Conservation (phyloP, 495 filamentous ascomycete genomes). For the Trichoderma virens region DNA sequence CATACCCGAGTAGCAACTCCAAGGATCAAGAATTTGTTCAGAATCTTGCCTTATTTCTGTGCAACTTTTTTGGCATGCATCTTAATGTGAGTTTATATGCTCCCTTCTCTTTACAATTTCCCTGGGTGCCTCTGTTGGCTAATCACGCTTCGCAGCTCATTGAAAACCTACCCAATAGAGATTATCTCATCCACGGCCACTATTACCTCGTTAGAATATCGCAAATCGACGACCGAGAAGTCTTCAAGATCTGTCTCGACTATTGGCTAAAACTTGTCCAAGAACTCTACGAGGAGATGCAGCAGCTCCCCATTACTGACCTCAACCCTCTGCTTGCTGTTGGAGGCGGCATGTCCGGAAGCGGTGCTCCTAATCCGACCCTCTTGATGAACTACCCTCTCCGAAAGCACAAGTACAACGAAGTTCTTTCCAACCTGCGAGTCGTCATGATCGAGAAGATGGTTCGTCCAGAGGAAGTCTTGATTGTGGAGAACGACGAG, state of each 20-base stretch:
- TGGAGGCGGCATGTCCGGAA: slow-evolving; percentile 58
- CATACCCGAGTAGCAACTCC: slow-evolving; percentile 82
- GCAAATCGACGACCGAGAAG: slow-evolving; percentile 96
- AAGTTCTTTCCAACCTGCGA: slow-evolving; percentile 85
- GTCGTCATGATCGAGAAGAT: slow-evolving; percentile 99
- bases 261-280: slow-evolving; percentile 99
- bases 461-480: slow-evolving; percentile 96
- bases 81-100: slow-evolving; percentile 56
- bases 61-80: slow-evolving; percentile 90
- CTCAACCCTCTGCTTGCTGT: slow-evolving; percentile 76
- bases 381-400: slow-evolving; percentile 80
- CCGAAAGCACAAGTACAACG: slow-evolving; percentile 93
- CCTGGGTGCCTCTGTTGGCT: slow-evolving; percentile 15
- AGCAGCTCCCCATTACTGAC: slow-evolving; percentile 82
- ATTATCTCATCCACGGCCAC: slow-evolving; percentile 90
- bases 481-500: slow-evolving; percentile 98
- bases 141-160: slow-evolving; percentile 56
- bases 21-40: slow-evolving; percentile 96
- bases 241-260: slow-evolving; percentile 98
- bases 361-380: slow-evolving; percentile 74
- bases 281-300: slow-evolving; percentile 98
- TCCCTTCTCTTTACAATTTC: not conserved
- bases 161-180: slow-evolving; percentile 88
- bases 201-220: slow-evolving; percentile 97
- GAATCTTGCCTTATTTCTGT: slow-evolving; percentile 90